Evolutionary conservation across 2,329 filamentous ascomycete species (phyloP).

Genomic region (Diplodia sapinea): DNA sequence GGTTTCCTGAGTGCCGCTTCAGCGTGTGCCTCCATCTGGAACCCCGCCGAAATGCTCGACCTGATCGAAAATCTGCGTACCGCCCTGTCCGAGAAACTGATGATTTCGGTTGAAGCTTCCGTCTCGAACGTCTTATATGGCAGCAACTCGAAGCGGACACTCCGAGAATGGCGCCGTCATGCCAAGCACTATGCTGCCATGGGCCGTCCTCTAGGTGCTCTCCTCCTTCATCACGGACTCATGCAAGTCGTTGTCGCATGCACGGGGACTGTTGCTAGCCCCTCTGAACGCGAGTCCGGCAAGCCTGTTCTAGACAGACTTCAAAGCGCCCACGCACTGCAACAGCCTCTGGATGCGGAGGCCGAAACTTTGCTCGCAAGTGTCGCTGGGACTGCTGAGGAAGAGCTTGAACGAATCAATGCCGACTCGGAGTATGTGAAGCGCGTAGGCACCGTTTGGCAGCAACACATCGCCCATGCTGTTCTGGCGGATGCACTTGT

Average conservation of each 20-base stretch:
- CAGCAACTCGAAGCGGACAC: conserved; percentile 65
- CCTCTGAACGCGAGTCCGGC: conserved; percentile 64
- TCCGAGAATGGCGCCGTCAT: conserved; percentile 88
- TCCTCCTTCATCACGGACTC: conserved; percentile 88
- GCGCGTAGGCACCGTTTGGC: conserved; percentile 76
- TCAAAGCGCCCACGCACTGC: conserved; percentile 36
- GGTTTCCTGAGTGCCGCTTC: conserved; percentile 88
- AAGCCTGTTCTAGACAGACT: conserved; percentile 76
- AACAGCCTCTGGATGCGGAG: conserved; percentile 35
- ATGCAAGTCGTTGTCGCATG: conserved; percentile 82
- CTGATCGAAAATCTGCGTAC: conserved; percentile 74
- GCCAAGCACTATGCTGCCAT: conserved; percentile 79
- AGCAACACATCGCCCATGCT: conserved; percentile 83
- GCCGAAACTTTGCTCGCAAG: conserved; percentile 53
- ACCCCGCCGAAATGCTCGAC: conserved; percentile 71
- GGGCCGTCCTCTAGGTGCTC: conserved; percentile 83
- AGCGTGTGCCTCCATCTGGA: conserved; percentile 81
- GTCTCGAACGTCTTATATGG: conserved; percentile 89
- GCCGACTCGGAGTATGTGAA: conserved; percentile 89
- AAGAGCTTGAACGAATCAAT: conserved; percentile 86
- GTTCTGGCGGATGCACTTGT: conserved; percentile 84
- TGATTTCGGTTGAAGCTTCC: conserved; percentile 85
- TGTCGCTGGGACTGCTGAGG: conserved; percentile 74
- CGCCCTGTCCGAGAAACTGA: conserved; percentile 81
- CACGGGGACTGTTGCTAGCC: conserved; percentile 73